Conservation (phyloP, 225 moss, liverwort and hornwort genomes). For the Straminergon stramineum region DNA sequence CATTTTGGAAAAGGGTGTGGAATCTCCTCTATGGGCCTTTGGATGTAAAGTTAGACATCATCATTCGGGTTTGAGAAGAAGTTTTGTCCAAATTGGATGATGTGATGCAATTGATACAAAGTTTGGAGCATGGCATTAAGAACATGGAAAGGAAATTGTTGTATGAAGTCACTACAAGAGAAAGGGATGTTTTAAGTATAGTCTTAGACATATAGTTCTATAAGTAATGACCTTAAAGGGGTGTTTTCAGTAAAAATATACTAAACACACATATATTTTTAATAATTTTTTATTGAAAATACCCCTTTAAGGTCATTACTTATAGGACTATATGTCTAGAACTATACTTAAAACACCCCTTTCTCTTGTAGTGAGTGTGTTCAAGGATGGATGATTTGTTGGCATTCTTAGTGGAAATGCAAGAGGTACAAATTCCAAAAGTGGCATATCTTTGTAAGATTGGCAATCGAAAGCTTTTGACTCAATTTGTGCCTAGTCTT, state of each 20-base stretch:
- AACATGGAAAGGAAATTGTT: neutral
- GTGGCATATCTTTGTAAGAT: neutral
- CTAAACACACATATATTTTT: no score
- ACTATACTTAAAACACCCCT: no score
- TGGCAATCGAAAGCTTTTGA: neutral
- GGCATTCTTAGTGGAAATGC: neutral
- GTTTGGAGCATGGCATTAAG: neutral
- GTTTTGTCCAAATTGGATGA: neutral
- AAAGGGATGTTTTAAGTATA: no score
- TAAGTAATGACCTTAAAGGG: no score
- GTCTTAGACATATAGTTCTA: no score
- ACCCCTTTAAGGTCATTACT: no score
- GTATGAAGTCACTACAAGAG: neutral
- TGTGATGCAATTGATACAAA: neutral
- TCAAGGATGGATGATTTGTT: neutral
- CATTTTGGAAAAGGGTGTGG: neutral
- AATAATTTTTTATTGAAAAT: no score
- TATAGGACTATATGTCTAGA: no score
- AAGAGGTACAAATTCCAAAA: neutral
- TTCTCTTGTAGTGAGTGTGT: no score
- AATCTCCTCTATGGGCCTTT: neutral
- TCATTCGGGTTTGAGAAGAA: neutral
- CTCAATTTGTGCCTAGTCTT: neutral
- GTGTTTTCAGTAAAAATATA: no score
- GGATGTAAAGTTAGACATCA: neutral